phyloP scores from a whole-genome alignment of 371 early-diverging fungal species.

The Mucor velutinosus region DNA sequence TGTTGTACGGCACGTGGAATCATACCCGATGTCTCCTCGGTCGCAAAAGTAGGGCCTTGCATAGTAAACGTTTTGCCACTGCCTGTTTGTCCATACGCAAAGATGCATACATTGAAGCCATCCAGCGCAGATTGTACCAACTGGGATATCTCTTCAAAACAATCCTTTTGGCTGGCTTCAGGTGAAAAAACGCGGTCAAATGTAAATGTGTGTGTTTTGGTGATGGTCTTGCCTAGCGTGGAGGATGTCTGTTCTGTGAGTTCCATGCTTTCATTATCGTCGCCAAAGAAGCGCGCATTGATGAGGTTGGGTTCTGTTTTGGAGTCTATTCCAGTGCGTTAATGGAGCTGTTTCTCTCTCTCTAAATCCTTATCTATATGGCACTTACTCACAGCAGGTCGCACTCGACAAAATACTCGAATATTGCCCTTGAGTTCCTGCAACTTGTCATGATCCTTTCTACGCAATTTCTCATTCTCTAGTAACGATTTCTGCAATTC shows the following conservation, averaged over 20 bases:
- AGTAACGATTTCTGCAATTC: conserved; percentile 70
- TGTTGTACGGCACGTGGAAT: conserved; percentile 89
- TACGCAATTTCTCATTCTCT: conserved; percentile 76
- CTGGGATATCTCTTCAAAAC: conserved; percentile 95
- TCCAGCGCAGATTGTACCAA: conserved; percentile 95
- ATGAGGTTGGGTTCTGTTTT: conserved; percentile 20
- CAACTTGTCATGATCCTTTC: conserved; percentile 88
- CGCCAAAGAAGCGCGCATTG: conserved; percentile 44
- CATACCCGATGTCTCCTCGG: conserved; percentile 69
- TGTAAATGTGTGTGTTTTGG: conserved; percentile 70
- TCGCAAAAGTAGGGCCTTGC: conserved; percentile 66
- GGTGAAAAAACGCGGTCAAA: conserved; percentile 88
- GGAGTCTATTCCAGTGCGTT: background rate
- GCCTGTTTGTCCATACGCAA: conserved; percentile 99
- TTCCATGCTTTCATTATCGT: conserved; percentile 57
- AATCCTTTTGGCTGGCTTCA: conserved; percentile 70
- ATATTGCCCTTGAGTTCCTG: conserved; percentile 98
- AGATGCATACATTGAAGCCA: conserved; percentile 98
- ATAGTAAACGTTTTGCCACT: conserved; percentile 90
- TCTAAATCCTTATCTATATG: background rate
- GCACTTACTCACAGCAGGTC: conserved; percentile 64
- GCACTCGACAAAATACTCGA: conserved; percentile 95
- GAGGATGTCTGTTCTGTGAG: conserved; percentile 43
- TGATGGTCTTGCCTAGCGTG: conserved; percentile 41
- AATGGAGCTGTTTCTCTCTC: background rate